These are phyloP conservation scores for Lathyrus oleraceus DNA, from an alignment of 306 rosid genomes.

Conservation along the genomic window DNA sequence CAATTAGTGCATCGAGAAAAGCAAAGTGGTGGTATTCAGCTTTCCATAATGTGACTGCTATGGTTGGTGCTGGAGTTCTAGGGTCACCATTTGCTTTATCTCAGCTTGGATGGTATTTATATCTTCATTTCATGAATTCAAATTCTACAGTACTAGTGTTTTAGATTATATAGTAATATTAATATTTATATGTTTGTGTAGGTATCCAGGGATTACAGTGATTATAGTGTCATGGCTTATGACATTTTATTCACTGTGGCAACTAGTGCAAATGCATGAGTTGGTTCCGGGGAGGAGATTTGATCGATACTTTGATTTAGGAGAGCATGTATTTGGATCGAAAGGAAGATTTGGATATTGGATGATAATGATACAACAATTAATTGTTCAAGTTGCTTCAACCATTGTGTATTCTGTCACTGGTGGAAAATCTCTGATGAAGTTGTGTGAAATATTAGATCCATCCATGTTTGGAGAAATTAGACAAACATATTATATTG, in stretches of 20 bases:
- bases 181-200: conserved; percentile 21
- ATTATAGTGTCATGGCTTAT: conserved; percentile 53
- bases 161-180: too few species aligned
- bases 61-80: too few species aligned
- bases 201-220: conserved; percentile 48
- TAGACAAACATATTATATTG: conserved; percentile 53
- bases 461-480: background rate
- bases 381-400: conserved; percentile 58
- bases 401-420: conserved; percentile 65
- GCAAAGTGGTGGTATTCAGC: conserved; percentile 54
- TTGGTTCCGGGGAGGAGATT: conserved; percentile 52
- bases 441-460: conserved; percentile 33
- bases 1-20: conserved; percentile 31
- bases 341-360: conserved; percentile 43
- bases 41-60: conserved; percentile 53
- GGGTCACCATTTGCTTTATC: conserved; percentile 47
- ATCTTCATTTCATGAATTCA: background rate
- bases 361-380: conserved; percentile 59
- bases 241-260: conserved; percentile 71
- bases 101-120: conserved; percentile 47
- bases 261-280: conserved; percentile 60
- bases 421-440: conserved; percentile 71
- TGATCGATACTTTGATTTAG: conserved; percentile 59
- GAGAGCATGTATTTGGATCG: conserved; percentile 51
- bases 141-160: background rate